Evolutionary conservation across 176 grass and related monocot species (phyloP), one percentile per base, ranked within the genome.

Genomic region (Pontederia crassipes): DNA sequence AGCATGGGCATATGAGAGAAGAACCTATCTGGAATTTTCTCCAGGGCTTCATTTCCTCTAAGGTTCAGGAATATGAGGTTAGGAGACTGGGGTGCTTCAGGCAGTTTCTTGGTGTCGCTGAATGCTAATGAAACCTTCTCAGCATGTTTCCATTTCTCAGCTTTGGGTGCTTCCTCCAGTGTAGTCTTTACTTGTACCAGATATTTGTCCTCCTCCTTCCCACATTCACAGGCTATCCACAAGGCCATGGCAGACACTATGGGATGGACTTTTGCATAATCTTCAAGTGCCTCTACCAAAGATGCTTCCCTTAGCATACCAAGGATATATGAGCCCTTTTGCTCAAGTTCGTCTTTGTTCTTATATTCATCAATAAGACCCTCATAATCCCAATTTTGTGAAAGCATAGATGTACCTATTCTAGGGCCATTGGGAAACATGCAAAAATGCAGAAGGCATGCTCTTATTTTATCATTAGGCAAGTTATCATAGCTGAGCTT

Each of bases 191-290:
- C 90, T 9, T 80, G 72, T 32, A 83, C 74, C 13, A 83, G 71
- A 86, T 86, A 95, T 59, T 84, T 86, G 14, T 79, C 89, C 71
- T 95, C 82, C 73, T 89, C 84, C 24, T 53, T 59, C 45, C 86
- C 90, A 48, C 70, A 84, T 17, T 89, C 90, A 1, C 82, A 86
- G 50, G 86, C 90, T 55, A 95, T 86, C 90, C 90, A 89, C 46
- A 89, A 48, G 11, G 82, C 86, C 86, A 95, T 95, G 45, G 90
- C 86, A 15, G 86, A 82, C 40, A 81, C 86, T 80, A 89, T 95
- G 8, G 90, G 82, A 72, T 95, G 90, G 80, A 95, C 89, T 55
- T 40, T 84, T 56, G 89, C 83, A 49, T 83, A 82, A 12, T 77
- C 68, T 49, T 95, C 72, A 16, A 81, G 75, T 65, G 62, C 83